Evolutionary conservation across 306 rosid species (phyloP).

Genomic region (Dryas alaskensis): DNA sequence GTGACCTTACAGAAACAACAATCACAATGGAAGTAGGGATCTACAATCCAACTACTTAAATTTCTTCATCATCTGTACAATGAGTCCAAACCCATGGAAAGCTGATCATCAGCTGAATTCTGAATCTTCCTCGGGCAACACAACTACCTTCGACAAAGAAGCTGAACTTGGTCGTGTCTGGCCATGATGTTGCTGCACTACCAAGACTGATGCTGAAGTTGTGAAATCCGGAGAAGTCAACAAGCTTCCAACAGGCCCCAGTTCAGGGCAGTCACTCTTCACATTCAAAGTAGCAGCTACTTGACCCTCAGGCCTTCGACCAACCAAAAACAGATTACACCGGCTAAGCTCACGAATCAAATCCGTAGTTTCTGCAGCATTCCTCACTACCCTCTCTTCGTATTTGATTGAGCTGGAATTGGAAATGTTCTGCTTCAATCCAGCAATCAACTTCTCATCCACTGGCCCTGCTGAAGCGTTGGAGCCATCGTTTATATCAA

Average conservation of each 20-base stretch:
- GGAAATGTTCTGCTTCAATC: conserved; percentile 28
- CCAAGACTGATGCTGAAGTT: conserved; percentile 51
- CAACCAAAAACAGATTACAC: conserved; percentile 53
- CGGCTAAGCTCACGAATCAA: conserved; percentile 26
- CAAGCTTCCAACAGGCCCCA: conserved; percentile 54
- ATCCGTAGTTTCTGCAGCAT: conserved; percentile 27
- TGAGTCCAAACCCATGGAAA: neutral
- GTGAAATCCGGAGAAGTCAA: conserved; percentile 41
- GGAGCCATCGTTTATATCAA: conserved; percentile 19
- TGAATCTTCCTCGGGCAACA: conserved; percentile 23
- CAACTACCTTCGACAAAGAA: conserved; percentile 8
- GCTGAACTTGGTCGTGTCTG: neutral
- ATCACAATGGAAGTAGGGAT: neutral
- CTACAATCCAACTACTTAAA: neutral
- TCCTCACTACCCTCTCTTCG: conserved; percentile 38
- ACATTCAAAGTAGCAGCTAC: conserved; percentile 32
- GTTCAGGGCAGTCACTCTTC: conserved; percentile 45
- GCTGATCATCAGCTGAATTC: conserved; percentile 3
- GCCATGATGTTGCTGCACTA: conserved; percentile 47
- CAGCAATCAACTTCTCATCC: conserved; percentile 31
- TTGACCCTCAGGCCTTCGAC: conserved; percentile 44
- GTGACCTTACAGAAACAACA: neutral
- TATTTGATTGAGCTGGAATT: conserved; percentile 31
- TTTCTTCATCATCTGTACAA: neutral
- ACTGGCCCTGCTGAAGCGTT: neutral